Percentiles rank a stretch among this genome's conserved stretches.
Evolutionary conservation across 2,329 filamentous ascomycete species (phyloP).

Genomic region (Fusarium sp.): DNA sequence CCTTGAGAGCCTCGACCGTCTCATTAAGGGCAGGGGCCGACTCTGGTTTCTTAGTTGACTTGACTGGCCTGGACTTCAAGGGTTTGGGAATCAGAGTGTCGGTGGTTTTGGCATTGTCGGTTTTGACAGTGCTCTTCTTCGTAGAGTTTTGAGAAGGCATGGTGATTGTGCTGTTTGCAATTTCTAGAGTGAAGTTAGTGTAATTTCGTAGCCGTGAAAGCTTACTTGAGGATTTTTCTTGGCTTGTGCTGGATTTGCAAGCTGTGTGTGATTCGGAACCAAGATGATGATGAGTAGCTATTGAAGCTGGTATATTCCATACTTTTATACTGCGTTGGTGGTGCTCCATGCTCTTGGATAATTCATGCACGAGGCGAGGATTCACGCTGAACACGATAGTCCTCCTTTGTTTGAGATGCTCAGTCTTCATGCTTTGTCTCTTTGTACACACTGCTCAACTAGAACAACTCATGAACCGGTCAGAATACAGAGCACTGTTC

Average conservation of each 20-base stretch:
- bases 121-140: not conserved
- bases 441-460: not conserved
- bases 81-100: not conserved
- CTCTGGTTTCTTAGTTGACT: not conserved
- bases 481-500: not conserved
- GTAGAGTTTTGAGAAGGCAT: conserved; percentile 13
- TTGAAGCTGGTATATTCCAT: not conserved
- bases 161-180: not conserved
- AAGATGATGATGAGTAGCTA: not conserved
- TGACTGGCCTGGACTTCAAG: not conserved
- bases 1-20: conserved; percentile 10
- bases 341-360: not conserved
- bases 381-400: not conserved
- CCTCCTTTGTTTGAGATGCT: not conserved
- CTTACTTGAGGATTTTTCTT: conserved; percentile 2
- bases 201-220: not conserved
- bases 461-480: not conserved
- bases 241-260: conserved; percentile 7
- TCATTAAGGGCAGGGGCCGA: not conserved
- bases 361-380: not conserved
- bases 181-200: conserved; percentile 1
- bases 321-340: conserved; percentile 6
- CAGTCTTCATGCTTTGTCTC: not conserved
- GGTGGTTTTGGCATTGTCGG: not conserved
- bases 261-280: not conserved